Evolutionary conservation across 139 green algal species (phyloP).

Genomic region (Tetraselmis chui): DNA sequence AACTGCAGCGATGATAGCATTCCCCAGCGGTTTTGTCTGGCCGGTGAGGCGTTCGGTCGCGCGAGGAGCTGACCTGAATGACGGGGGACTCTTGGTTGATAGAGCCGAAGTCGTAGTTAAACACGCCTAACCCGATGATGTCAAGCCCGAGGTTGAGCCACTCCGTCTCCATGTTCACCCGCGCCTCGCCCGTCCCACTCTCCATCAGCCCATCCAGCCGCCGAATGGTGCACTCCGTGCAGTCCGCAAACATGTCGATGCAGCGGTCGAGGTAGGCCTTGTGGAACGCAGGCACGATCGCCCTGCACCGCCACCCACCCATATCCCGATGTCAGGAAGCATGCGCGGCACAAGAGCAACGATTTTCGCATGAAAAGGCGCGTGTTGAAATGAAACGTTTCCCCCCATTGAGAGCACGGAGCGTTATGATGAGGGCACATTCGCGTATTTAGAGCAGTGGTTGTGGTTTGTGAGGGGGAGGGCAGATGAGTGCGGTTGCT

Average conservation of each 20-base stretch:
- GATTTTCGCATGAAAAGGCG: too few species aligned
- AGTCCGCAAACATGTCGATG: conserved; percentile 76
- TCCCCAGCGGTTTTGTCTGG: background rate
- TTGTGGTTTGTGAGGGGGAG: too few species aligned
- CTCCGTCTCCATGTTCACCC: conserved; percentile 92
- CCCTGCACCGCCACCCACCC: too few species aligned
- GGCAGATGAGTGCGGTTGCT: too few species aligned
- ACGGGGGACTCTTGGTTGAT: conserved; percentile 89
- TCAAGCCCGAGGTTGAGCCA: conserved; percentile 92
- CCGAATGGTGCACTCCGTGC: conserved; percentile 46
- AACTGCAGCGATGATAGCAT: too few species aligned
- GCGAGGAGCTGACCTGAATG: conserved; percentile 63
- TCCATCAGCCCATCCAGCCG: conserved; percentile 55
- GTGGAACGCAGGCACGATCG: conserved; percentile 95
- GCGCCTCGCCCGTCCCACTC: background rate
- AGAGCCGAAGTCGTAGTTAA: conserved; percentile 98
- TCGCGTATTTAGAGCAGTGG: too few species aligned
- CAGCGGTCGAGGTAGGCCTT: conserved; percentile 86
- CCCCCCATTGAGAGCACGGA: too few species aligned
- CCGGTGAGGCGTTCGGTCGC: conserved; percentile 35
- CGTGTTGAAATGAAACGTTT: too few species aligned
- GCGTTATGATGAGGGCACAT: too few species aligned
- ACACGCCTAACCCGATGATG: conserved; percentile 98
- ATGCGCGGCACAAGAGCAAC: too few species aligned
- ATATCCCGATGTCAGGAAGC: too few species aligned